Evolutionary conservation across 2,329 filamentous ascomycete genomes (phyloP).

Genomic region (Curvularia sp.): DNA sequence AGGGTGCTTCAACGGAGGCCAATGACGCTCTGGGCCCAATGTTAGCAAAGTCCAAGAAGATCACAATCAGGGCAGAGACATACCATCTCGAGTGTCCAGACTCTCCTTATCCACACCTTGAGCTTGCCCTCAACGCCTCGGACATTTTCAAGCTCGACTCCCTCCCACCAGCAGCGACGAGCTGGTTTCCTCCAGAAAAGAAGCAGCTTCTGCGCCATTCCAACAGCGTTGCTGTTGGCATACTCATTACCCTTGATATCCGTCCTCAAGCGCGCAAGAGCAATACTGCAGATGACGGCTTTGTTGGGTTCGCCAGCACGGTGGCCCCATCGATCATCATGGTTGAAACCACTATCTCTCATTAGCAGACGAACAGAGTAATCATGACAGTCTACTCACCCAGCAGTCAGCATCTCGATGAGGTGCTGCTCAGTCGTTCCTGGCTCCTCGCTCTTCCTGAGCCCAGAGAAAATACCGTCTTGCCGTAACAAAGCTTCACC

Average conservation of each 20-base stretch:
- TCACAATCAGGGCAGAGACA: constrained; percentile 8
- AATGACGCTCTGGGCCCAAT: constrained; percentile 72
- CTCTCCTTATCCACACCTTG: constrained; percentile 97
- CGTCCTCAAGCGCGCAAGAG: constrained; percentile 88
- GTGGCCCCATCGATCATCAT: constrained; percentile 94
- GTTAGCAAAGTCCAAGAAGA: constrained; percentile 20
- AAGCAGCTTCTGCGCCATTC: constrained; percentile 97
- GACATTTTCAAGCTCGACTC: constrained; percentile 86
- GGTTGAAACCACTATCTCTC: constrained; percentile 82
- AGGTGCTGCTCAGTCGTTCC: constrained; percentile 97
- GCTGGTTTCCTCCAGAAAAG: constrained; percentile 99
- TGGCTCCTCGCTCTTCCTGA: constrained; percentile 93
- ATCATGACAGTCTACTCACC: constrained; percentile 64
- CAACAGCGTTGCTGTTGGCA: constrained; percentile 78
- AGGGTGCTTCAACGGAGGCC: constrained; percentile 68
- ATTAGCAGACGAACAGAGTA: constrained; percentile 8
- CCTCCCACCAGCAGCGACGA: constrained; percentile 98
- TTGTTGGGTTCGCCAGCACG: constrained; percentile 98
- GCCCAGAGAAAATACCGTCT: constrained; percentile 92
- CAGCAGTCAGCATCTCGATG: constrained; percentile 98
- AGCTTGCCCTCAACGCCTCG: constrained; percentile 89
- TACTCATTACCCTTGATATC: constrained; percentile 83
- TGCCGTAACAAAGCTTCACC: constrained; percentile 86
- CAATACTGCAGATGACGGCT: constrained; percentile 96
- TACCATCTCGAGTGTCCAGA: constrained; percentile 98